Evolutionary conservation across 345 rosid species (phyloP).

Genomic region (Eucalyptus cloeziana): DNA sequence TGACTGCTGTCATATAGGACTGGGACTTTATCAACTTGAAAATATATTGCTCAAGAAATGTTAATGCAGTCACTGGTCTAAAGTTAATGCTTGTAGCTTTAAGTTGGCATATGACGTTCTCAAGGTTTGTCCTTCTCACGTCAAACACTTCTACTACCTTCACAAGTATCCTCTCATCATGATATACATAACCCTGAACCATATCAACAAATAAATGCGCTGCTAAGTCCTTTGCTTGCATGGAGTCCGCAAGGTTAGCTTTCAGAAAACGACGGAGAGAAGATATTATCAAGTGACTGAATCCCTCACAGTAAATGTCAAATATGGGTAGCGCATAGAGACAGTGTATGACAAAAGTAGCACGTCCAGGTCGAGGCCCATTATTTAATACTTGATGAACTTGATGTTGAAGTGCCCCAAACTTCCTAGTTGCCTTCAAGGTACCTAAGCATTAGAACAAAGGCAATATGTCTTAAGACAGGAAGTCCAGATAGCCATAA

Average conservation of each 20-base stretch:
- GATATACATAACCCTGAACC: conserved; percentile 32
- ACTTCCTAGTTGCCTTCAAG: conserved; percentile 60
- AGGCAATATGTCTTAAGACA: not conserved
- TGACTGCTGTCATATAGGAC: conserved; percentile 64
- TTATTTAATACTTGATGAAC: conserved; percentile 46
- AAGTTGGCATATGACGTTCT: conserved; percentile 23
- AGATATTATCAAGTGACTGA: conserved; percentile 81
- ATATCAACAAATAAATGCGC: conserved; percentile 42
- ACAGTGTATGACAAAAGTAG: conserved; percentile 54
- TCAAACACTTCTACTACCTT: conserved; percentile 54
- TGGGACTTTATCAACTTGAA: conserved; percentile 37
- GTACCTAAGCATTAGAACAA: conserved; percentile 35
- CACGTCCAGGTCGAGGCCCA: conserved; percentile 64
- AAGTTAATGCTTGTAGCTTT: conserved; percentile 7
- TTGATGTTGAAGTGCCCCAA: conserved; percentile 61
- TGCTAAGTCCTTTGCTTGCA: conserved; percentile 44
- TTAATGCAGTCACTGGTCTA: conserved; percentile 15
- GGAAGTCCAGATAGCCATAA: not conserved
- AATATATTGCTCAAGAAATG: conserved; percentile 52
- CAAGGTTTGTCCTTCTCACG: conserved; percentile 37
- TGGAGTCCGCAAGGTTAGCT: conserved; percentile 18
- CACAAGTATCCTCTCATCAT: conserved; percentile 49
- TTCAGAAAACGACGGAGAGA: conserved; percentile 60
- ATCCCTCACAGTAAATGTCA: conserved; percentile 61
- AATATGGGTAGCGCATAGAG: conserved; percentile 63